phyloP scores from a whole-genome alignment of 306 rosid genomes.

The Vigna trinervia region DNA sequence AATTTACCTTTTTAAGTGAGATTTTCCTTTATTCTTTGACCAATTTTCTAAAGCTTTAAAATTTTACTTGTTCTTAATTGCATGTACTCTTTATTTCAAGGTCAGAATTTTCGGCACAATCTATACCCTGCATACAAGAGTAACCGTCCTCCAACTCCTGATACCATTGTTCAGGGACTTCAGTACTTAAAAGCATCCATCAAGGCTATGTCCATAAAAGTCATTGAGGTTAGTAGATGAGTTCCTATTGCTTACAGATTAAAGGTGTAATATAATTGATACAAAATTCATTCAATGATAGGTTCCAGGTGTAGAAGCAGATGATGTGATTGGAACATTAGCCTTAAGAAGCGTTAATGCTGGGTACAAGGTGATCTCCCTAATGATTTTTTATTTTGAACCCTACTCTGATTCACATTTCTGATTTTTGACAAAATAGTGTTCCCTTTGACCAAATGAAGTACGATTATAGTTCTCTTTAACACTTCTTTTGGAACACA shows the following conservation, averaged over 20 bases:
- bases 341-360: conserved; percentile 80
- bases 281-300: conserved; percentile 49
- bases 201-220: conserved; percentile 90
- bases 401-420: conserved; percentile 18
- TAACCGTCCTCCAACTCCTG: conserved; percentile 96
- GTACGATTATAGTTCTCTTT: conserved; percentile 2
- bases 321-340: conserved; percentile 97
- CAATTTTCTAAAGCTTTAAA: conserved; percentile 39
- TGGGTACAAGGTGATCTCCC: conserved; percentile 82
- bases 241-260: conserved; percentile 33
- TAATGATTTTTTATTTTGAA: conserved; percentile 37
- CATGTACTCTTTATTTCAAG: conserved; percentile 54
- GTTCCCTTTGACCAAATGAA: conserved; percentile 34
- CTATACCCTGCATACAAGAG: conserved; percentile 90
- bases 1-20: conserved; percentile 26
- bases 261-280: conserved; percentile 37
- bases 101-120: conserved; percentile 88
- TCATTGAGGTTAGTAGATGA: conserved; percentile 75
- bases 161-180: conserved; percentile 96
- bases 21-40: conserved; percentile 20
- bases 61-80: conserved; percentile 34
- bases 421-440: conserved; percentile 28
- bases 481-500: too few relatives aligned
- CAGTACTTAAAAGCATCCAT: conserved; percentile 94
- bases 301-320: conserved; percentile 99